Conservation (phyloP, 768 basidiomycete species). For the Dacryopinax primogenitus region DNA sequence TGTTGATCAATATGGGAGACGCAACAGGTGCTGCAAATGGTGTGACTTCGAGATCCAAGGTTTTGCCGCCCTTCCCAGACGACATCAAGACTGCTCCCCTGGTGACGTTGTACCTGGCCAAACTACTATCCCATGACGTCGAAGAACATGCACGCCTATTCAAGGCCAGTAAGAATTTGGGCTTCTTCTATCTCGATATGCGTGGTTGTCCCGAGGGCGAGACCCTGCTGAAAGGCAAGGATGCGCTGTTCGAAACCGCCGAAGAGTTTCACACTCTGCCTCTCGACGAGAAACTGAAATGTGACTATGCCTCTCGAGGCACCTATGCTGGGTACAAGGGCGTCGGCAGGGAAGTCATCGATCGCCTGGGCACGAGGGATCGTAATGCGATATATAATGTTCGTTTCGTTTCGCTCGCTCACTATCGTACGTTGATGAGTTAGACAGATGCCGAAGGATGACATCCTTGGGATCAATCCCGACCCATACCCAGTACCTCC, state of each 20-base stretch:
- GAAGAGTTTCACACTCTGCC: conserved; percentile 3
- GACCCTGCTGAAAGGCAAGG: conserved; percentile 1
- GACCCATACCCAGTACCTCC: background rate
- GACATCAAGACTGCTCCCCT: conserved; percentile 4
- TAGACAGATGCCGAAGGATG: background rate
- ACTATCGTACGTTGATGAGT: conserved; percentile 12
- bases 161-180: conserved; percentile 5
- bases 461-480: background rate
- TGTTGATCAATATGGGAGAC: background rate
- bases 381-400: conserved; percentile 4
- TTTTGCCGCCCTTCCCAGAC: background rate
- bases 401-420: background rate
- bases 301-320: background rate
- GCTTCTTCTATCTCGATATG: conserved; percentile 7
- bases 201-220: conserved; percentile 5
- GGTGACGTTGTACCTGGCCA: background rate
- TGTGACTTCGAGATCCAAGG: background rate
- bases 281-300: background rate
- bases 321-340: conserved; percentile 5
- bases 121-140: background rate
- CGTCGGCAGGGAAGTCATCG: conserved; percentile 5
- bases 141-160: background rate
- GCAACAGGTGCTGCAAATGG: background rate
- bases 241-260: background rate
- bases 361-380: background rate